Evolutionary conservation across 2,329 filamentous ascomycete species (phyloP).

Genomic region (Fusarium hostae): DNA sequence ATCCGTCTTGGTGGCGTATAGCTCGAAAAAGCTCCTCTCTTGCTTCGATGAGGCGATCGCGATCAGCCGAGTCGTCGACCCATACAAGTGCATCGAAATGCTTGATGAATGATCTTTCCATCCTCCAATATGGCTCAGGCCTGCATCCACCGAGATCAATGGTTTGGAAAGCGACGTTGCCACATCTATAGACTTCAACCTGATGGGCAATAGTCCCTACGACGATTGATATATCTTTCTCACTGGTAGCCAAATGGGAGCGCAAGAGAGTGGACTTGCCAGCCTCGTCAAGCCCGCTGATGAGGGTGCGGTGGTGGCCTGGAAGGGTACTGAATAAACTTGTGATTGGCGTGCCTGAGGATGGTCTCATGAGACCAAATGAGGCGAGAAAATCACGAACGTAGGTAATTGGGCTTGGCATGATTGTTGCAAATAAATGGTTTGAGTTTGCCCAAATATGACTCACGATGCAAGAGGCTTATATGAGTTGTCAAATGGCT

Average conservation of each 20-base stretch:
- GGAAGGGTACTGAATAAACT: constrained; percentile 5
- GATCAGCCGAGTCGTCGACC: background rate
- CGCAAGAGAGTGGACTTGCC: background rate
- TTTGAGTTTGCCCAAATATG: accelerated
- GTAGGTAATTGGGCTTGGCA: background rate
- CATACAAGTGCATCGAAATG: background rate
- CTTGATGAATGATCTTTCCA: background rate
- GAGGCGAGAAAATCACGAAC: background rate
- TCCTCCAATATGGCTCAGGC: background rate
- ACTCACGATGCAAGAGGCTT: background rate
- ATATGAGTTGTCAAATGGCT: background rate
- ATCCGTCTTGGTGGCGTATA: background rate
- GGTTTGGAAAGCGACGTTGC: background rate
- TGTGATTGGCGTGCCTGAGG: background rate
- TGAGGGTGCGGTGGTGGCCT: background rate
- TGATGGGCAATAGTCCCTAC: background rate
- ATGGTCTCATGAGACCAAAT: background rate
- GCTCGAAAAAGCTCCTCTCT: background rate
- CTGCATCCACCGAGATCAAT: background rate
- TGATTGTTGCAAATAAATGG: accelerated
- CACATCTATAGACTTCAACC: background rate
- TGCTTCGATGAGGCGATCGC: background rate
- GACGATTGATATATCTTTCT: background rate
- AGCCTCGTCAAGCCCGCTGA: background rate
- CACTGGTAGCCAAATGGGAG: background rate